A percentile compares a stretch with the other conserved stretches of the same genome.
Conservation (phyloP, 805 yeast species). For the Wickerhamomyces alni region DNA sequence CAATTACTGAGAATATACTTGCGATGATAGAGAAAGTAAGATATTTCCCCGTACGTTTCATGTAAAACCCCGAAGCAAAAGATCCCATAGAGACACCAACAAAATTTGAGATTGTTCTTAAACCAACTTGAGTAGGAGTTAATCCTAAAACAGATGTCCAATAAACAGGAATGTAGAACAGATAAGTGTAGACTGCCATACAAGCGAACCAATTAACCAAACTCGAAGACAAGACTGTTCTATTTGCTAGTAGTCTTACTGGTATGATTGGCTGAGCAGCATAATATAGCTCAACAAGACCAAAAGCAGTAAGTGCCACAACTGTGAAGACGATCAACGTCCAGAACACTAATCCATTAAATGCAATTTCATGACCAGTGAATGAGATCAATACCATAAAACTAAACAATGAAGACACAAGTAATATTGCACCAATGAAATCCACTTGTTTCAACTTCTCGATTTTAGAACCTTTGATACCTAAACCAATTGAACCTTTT, state of each 20-base stretch:
- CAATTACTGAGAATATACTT: conserved; percentile 40
- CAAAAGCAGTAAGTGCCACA: conserved; percentile 31
- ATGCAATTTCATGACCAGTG: conserved; percentile 52
- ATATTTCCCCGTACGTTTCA: conserved; percentile 65
- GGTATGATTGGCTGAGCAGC: conserved; percentile 60
- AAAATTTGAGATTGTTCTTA: conserved; percentile 52
- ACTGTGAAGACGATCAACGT: conserved; percentile 28
- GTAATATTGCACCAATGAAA: conserved; percentile 53
- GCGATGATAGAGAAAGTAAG: conserved; percentile 37
- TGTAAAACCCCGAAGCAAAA: conserved; percentile 56
- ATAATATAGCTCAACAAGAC: conserved; percentile 35
- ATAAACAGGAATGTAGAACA: conserved; percentile 69
- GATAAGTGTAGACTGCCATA: conserved; percentile 56
- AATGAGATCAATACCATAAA: conserved; percentile 61
- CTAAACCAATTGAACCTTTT: conserved; percentile 49
- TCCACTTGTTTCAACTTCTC: conserved; percentile 55
- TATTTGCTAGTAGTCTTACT: conserved; percentile 42
- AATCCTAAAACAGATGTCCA: conserved; percentile 48
- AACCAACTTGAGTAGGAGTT: conserved; percentile 51
- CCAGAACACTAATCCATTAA: conserved; percentile 38
- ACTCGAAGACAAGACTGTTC: conserved; percentile 59
- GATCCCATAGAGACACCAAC: conserved; percentile 66
- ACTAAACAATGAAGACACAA: conserved; percentile 52
- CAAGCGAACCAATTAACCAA: conserved; percentile 63
- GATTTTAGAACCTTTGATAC: conserved; percentile 36